A percentile compares a stretch with the other conserved stretches of the same genome.
Evolutionary conservation across 2,329 filamentous ascomycete species (phyloP).

Genomic region (Aspergillus persii): DNA sequence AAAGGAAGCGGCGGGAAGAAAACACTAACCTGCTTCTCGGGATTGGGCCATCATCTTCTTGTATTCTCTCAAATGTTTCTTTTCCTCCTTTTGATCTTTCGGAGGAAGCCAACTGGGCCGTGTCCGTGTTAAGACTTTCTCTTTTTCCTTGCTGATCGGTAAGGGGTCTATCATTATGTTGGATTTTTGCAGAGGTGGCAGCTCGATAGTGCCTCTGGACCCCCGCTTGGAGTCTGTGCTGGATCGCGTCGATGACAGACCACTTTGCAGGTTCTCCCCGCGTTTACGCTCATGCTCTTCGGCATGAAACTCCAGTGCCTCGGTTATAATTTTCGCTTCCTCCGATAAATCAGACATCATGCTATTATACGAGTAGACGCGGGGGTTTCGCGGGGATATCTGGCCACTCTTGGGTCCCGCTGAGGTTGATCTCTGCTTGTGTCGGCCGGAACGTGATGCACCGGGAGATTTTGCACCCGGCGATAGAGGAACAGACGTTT

Average conservation of each 20-base stretch:
- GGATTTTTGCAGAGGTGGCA: conserved; percentile 61
- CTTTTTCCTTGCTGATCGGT: conserved; percentile 65
- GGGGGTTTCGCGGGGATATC: conserved; percentile 42
- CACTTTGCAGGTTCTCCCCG: conserved; percentile 48
- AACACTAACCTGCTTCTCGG: conserved; percentile 53
- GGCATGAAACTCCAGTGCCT: conserved; percentile 58
- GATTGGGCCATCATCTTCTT: conserved; percentile 65
- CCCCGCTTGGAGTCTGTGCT: conserved; percentile 39
- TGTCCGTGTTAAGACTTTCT: conserved; percentile 63
- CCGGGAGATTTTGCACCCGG: conserved; percentile 25
- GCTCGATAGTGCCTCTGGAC: conserved; percentile 43
- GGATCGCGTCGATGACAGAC: conserved; percentile 35
- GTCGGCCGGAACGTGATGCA: conserved; percentile 30
- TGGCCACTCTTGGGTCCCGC: conserved; percentile 43
- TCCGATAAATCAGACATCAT: conserved; percentile 58
- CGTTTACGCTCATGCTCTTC: conserved; percentile 47
- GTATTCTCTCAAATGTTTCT: conserved; percentile 74
- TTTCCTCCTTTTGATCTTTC: conserved; percentile 83
- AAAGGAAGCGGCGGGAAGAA: neutral
- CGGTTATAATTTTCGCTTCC: conserved; percentile 59
- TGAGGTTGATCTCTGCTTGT: conserved; percentile 34
- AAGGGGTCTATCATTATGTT: conserved; percentile 66
- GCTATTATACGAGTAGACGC: conserved; percentile 59
- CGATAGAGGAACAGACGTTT: conserved; percentile 23
- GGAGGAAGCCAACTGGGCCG: conserved; percentile 67